Evolutionary conservation across 2,329 filamentous ascomycete species (phyloP).

Genomic region (Cytospora schulzeri): DNA sequence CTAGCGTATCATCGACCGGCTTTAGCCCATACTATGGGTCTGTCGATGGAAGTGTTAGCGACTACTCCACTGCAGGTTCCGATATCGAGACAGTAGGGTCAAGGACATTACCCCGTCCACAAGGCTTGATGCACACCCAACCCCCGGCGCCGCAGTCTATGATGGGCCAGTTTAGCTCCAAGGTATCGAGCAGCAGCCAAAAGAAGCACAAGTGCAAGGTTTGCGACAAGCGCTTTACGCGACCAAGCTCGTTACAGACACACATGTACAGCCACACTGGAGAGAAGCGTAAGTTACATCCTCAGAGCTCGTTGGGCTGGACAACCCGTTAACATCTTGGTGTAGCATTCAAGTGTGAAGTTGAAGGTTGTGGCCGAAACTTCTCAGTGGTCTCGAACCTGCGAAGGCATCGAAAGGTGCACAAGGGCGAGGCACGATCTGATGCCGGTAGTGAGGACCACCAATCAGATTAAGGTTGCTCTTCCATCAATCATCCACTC

Average conservation of each 20-base stretch:
- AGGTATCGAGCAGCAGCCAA: constrained; percentile 90
- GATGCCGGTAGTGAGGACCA: constrained; percentile 66
- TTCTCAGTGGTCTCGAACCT: constrained; percentile 98
- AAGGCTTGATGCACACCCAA: constrained; percentile 60
- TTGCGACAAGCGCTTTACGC: constrained; percentile 95
- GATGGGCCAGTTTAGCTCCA: constrained; percentile 99
- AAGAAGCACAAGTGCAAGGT: constrained; percentile 99
- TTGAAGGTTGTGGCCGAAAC: constrained; percentile 91
- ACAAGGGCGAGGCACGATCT: constrained; percentile 73
- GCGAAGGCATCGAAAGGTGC: constrained; percentile 91
- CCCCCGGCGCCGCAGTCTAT: constrained; percentile 88
- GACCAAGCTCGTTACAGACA: constrained; percentile 90
- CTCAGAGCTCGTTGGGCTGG: neutral
- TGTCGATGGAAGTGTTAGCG: constrained; percentile 76
- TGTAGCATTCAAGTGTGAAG: constrained; percentile 87
- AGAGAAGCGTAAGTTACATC: constrained; percentile 81
- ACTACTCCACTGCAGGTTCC: constrained; percentile 87
- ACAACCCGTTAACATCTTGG: constrained; percentile 24
- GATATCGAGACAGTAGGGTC: constrained; percentile 83
- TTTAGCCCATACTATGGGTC: constrained; percentile 86
- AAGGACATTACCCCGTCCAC: constrained; percentile 80
- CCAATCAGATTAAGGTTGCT: constrained; percentile 55
- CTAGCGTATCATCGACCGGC: constrained; percentile 83
- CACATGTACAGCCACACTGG: constrained; percentile 99
- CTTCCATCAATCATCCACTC: neutral